phyloP scores from a whole-genome alignment of 2,329 filamentous ascomycete genomes.

The Aspergillus fijiensis region DNA sequence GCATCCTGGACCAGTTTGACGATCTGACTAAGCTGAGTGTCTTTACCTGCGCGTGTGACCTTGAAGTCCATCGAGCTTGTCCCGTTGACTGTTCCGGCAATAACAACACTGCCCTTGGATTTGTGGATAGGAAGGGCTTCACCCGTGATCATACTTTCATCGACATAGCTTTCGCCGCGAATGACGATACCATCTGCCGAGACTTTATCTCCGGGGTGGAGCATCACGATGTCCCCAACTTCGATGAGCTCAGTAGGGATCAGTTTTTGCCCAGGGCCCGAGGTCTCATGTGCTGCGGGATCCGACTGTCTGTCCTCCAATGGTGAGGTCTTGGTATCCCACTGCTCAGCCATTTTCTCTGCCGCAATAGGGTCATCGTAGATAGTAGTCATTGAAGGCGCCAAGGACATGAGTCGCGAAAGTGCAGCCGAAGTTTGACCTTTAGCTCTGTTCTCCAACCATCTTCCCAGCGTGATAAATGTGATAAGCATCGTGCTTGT shows the following conservation, averaged over 20 bases:
- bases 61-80: slow-evolving; percentile 88
- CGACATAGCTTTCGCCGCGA: slow-evolving; percentile 86
- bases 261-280: slow-evolving; percentile 70
- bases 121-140: slow-evolving; percentile 96
- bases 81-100: slow-evolving; percentile 94
- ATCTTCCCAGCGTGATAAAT: slow-evolving; percentile 88
- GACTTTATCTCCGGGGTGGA: slow-evolving; percentile 94
- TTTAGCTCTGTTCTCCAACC: slow-evolving; percentile 90
- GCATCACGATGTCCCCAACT: slow-evolving; percentile 87
- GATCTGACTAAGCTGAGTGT: slow-evolving; percentile 96
- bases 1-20: slow-evolving; percentile 98
- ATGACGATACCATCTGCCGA: slow-evolving; percentile 87
- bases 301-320: slow-evolving; percentile 14
- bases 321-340: slow-evolving; percentile 49
- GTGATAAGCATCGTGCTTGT: slow-evolving; percentile 98
- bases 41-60: slow-evolving; percentile 86
- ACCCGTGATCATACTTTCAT: slow-evolving; percentile 98
- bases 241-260: slow-evolving; percentile 94
- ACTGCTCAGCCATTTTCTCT: slow-evolving; percentile 81
- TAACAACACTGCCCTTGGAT: slow-evolving; percentile 72
- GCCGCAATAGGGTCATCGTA: slow-evolving; percentile 92
- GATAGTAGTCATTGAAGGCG: slow-evolving; percentile 95
- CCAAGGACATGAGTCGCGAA: slow-evolving; percentile 90
- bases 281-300: slow-evolving; percentile 16
- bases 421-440: slow-evolving; percentile 94